Base-by-base conservation (phyloP, 495 filamentous ascomycete genomes). In the Penicillium silybi region DNA sequence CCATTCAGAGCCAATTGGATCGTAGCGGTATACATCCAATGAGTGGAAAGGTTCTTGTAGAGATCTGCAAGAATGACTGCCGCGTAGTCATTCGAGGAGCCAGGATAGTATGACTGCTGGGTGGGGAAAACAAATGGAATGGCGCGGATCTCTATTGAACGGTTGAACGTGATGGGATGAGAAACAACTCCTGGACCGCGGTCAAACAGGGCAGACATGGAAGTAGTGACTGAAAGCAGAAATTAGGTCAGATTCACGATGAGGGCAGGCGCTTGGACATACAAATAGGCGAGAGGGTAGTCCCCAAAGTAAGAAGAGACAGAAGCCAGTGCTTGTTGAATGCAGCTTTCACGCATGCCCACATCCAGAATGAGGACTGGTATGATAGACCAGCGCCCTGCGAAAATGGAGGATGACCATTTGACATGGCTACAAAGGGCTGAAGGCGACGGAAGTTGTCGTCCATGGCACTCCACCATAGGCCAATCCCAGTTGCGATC, bases 381-480 rank as follows among this genome's bases (percentile, higher is more conserved):
- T 72, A 74, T 2, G 71, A 70, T 1, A 71, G 46, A 16, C 18
- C 46, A 13, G 52, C 47, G 8, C 64, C 64, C 41, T 48, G 38
- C 1, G 9, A 26, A 3, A 54, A 53, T 6, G 44, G 48, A 5
- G 35, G 54, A 16, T 51, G 54, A 0, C 52, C 40, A 1, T 61
- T 54, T 1, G 68, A 48, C 58, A 74, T 62, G 19, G 61, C 44
- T 0, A 74, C 20, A 45, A 55, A 74, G 10, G 69, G 69, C 26
- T 70, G 66, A 1, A 71, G 45, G 13, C 60, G 65, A 8, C 64
- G 61, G 18, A 71, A 64, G 13, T 45, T 65, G 0, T 64, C 59
- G 17, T 72, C 71, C 6, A 72, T 58, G 4, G 69, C 58, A 23
- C 62, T 57, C 71, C 71, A 74, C 68, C 68, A 74, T 2, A 74